Evolutionary conservation across 257 asterid genomes (phyloP).

Genomic region (Forsythia suspensa): DNA sequence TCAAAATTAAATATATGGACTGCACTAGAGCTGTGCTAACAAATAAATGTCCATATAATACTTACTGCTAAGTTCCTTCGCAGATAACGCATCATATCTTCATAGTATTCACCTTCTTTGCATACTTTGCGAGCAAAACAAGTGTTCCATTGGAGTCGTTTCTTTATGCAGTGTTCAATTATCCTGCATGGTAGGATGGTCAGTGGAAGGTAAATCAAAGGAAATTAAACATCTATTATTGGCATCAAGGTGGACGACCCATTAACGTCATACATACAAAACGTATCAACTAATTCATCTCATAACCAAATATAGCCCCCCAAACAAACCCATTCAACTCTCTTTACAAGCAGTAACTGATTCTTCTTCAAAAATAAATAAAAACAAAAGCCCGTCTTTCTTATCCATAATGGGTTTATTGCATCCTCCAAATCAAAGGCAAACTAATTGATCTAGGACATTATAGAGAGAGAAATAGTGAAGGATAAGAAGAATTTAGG

Average conservation of each 20-base stretch:
- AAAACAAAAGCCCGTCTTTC: not conserved
- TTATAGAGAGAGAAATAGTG: not conserved
- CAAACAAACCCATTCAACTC: not conserved
- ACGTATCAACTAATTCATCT: conserved; percentile 1
- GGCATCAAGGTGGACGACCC: not conserved
- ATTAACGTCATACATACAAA: conserved; percentile 12
- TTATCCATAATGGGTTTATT: not conserved
- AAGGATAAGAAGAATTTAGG: not conserved
- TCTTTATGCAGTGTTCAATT: conserved; percentile 85
- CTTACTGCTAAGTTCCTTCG: conserved; percentile 89
- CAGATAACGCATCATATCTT: conserved; percentile 95
- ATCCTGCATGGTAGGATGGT: conserved; percentile 56
- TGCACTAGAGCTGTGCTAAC: not conserved
- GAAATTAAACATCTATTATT: not conserved
- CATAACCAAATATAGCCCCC: not conserved
- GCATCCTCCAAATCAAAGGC: not conserved
- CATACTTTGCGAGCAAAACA: conserved; percentile 92
- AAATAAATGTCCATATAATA: conserved; percentile 26
- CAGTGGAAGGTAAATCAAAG: conserved; percentile 17
- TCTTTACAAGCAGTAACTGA: not conserved
- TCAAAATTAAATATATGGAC: not conserved
- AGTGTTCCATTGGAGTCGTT: conserved; percentile 76
- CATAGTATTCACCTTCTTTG: conserved; percentile 96
- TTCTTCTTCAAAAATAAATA: not conserved
- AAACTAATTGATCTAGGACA: not conserved